Conservation (phyloP, 208 protist genomes). For the Wallacemonas sp. region DNA sequence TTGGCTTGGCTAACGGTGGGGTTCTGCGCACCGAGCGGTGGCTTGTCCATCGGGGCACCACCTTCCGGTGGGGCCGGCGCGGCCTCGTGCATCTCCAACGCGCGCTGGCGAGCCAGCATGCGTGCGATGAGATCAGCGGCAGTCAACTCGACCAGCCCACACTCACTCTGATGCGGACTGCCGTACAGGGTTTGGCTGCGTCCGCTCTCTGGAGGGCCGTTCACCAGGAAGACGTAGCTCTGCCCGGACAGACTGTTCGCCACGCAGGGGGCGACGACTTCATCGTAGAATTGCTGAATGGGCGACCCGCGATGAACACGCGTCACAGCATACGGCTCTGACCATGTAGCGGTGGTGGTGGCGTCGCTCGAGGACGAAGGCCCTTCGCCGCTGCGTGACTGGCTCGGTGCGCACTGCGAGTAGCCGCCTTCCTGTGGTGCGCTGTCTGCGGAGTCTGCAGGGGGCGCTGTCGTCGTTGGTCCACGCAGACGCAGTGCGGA, state of each 20-base stretch:
- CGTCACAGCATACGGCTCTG: slow-evolving; percentile 61
- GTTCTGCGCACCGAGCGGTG: neutral
- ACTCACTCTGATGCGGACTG: slow-evolving; percentile 74
- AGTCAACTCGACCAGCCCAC: slow-evolving; percentile 78
- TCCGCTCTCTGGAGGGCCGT: slow-evolving; percentile 71
- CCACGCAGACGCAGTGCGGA: slow-evolving; percentile 59
- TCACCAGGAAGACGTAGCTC: slow-evolving; percentile 83
- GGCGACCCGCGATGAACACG: slow-evolving; percentile 74
- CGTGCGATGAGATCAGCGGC: slow-evolving; percentile 66
- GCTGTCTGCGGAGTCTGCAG: neutral
- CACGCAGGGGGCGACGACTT: slow-evolving; percentile 81
- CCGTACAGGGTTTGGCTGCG: slow-evolving; percentile 88
- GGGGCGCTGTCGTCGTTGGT: neutral
- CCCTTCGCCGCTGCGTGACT: slow-evolving; percentile 4
- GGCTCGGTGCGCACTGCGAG: slow-evolving; percentile 12
- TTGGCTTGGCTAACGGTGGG: slow-evolving; percentile 2
- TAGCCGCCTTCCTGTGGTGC: neutral
- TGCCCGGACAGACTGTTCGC: slow-evolving; percentile 73
- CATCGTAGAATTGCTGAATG: slow-evolving; percentile 69
- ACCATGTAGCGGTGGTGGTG: slow-evolving; percentile 30
- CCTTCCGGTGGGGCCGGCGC: neutral
- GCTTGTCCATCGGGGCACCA: neutral
- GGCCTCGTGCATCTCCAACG: neutral
- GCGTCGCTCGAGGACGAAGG: neutral
- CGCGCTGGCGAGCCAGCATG: slow-evolving; percentile 23